Percentiles rank a stretch among this genome's conserved stretches.
phyloP scores from a whole-genome alignment of 164 flowering plant species.

The Vitis amurensis region DNA sequence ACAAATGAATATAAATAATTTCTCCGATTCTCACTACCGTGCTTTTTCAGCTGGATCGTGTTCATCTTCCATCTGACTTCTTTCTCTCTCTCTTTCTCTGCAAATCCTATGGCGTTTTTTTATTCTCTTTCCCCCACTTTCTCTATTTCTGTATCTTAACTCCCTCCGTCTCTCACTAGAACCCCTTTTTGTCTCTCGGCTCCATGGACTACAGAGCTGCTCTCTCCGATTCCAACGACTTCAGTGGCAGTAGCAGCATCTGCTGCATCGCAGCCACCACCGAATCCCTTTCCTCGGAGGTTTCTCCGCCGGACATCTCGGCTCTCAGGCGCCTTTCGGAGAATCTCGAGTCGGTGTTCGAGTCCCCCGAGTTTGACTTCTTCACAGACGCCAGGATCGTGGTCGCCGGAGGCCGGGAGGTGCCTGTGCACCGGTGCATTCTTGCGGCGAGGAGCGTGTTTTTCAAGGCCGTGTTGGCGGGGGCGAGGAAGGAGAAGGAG shows the following conservation, averaged over 20 bases:
- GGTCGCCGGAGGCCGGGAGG: constrained; percentile 34
- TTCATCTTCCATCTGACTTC: too few species aligned
- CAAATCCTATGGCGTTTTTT: background rate
- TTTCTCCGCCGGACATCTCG: constrained; percentile 28
- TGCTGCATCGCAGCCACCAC: constrained; percentile 28
- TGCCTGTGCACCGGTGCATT: constrained; percentile 71
- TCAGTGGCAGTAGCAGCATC: constrained; percentile 44
- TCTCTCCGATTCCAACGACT: constrained; percentile 68
- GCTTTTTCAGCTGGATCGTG: too few species aligned
- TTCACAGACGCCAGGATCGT: constrained; percentile 61
- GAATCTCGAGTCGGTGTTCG: constrained; percentile 47
- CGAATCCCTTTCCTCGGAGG: constrained; percentile 24
- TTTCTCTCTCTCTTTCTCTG: background rate
- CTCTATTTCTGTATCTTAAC: background rate
- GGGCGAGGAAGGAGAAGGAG: constrained; percentile 21
- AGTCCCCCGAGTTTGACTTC: constrained; percentile 33
- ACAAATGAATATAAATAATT: too few species aligned
- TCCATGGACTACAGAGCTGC: constrained; percentile 9
- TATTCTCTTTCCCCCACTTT: background rate
- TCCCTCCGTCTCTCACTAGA: constrained; percentile 19
- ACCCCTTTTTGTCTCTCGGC: background rate
- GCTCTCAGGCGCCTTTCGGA: constrained; percentile 54
- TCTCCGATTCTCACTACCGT: too few species aligned
- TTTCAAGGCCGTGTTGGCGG: constrained; percentile 46
- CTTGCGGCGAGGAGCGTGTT: constrained; percentile 60